Base-by-base conservation (phyloP, 257 asterid species). In the Osmanthus fragrans region DNA sequence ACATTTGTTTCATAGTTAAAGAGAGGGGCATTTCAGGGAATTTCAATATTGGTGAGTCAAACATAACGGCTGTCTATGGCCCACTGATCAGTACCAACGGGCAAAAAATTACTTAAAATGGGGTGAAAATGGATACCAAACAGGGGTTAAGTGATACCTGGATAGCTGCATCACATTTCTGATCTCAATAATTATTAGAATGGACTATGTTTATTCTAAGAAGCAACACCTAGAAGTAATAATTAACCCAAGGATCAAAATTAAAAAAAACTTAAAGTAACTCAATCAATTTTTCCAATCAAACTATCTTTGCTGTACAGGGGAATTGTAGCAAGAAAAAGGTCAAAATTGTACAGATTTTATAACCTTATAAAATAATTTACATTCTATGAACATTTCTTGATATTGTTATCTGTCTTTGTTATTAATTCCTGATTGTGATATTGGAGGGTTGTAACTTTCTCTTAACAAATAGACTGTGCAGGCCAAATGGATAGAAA, bases 401-500 rank as follows among this genome's bases (percentile, higher is more conserved):
- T 4, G 65, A 58, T 56, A 63, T 63, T 27, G 18, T 63, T 6
- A 0, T 63, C 69, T 27, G 36, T 63, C 18, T 12, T 63, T 63
- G 69, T 27, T 63, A 63, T 63, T 11, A 27, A 27, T 27, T 63
- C 69, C 9, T 63, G 69, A 25, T 23, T 27, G n/a, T 10, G 69
- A 63, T 27, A 18, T 3, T 27, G 40, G 29, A 67, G 67, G 30
- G 73, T 70, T 58, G 68, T 47, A 47, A 72, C 72, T 69, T 37
- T 64, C 29, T 79, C 36, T 23, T 33, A 76, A 70, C 70, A 33
- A 73, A 73, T 78, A 32, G 73, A 56, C 47, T 29, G 45, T 81
- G 82, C 96, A 94, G 98, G 92, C 37, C 80, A 77, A 47, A 73
- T 73, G 42, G 75, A 79, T 82, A 85, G 74, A 64, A 79, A 79